Evolutionary conservation across 352 stramenopile species (phyloP), one percentile per base, ranked within the genome.

Genomic region (Phytopythium litorale): DNA sequence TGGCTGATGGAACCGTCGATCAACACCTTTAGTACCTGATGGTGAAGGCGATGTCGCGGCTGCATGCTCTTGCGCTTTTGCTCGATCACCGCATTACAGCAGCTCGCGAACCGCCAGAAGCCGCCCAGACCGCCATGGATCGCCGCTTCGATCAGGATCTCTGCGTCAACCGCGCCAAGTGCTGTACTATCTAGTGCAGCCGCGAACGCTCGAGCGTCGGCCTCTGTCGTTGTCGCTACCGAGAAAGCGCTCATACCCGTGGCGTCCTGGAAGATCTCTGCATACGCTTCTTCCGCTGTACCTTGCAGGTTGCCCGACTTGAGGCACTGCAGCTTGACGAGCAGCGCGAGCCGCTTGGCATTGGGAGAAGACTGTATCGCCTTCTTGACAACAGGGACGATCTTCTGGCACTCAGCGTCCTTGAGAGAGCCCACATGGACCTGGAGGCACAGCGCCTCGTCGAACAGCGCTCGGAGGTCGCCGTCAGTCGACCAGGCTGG

Each of bases 331-430:
- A 94, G 61, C 62, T 88, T 92, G 4, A 84, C 72, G 2, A 89
- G 43, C 21, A 92, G 56, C 13, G 69, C 67, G 16, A 63, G 37
- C 9, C 76, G 71, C 46, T 84, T 88, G 57, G 57, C 84, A 2
- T 57, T 74, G n/a, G 66, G 53, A 9, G 48, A 45, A 8, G 58
- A 30, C 50, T 58, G 67, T 0, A 78, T 51, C 35, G 59, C 35
- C 30, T 86, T 86, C 61, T 84, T 90, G 38, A 87, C 67, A 23
- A 70, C 82, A 3, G 78, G 67, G n/a, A 87, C 35, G 25, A 90
- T 79, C 53, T 91, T 92, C 63, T 91, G 81, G 28, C 83, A 92
- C 48, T 92, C 85, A 5, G 75, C 52, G 38, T 92, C 84, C 63
- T 94, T 89, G 30, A 94, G 75, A 0, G 79, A 86, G 0, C 81